phyloP scores from a whole-genome alignment of 352 stramenopile genomes.

The Globisporangium cystogenes region DNA sequence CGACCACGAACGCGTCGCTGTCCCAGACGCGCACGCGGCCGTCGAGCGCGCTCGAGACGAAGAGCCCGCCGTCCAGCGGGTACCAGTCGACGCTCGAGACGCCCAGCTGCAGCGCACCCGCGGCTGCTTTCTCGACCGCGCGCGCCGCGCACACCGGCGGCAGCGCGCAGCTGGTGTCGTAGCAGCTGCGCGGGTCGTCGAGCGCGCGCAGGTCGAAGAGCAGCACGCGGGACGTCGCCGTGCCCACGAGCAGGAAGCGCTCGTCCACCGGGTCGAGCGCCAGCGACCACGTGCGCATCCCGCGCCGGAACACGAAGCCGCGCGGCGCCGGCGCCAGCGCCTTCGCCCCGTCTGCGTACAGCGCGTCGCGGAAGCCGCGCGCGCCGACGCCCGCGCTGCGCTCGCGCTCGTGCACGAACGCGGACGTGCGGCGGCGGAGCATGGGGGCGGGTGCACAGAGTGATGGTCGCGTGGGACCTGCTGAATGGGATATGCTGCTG shows the following conservation, averaged over 20 bases:
- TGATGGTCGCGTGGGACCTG: no score
- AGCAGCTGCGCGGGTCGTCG: constrained; percentile 28
- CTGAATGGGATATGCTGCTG: neutral
- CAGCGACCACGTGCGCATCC: constrained; percentile 59
- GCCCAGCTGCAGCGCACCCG: constrained; percentile 34
- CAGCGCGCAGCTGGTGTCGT: constrained; percentile 28
- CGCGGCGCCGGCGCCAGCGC: constrained; percentile 19
- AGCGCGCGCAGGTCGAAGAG: constrained; percentile 57
- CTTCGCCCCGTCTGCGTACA: constrained; percentile 22
- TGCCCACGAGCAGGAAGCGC: constrained; percentile 52
- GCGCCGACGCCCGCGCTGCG: constrained; percentile 39
- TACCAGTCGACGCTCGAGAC: constrained; percentile 86
- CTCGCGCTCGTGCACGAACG: constrained; percentile 51
- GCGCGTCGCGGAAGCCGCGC: constrained; percentile 29
- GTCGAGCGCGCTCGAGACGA: constrained; percentile 72
- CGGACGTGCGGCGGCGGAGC: constrained; percentile 15
- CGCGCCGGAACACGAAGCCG: constrained; percentile 60
- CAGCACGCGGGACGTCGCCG: constrained; percentile 46
- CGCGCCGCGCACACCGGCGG: constrained; percentile 13
- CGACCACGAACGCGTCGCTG: constrained; percentile 57
- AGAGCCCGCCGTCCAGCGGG: constrained; percentile 75
- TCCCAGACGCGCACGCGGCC: constrained; percentile 74
- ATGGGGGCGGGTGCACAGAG: neutral
- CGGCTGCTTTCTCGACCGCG: constrained; percentile 11
- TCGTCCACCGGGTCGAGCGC: constrained; percentile 53